A percentile compares a stretch with the other conserved stretches of the same genome.
phyloP scores from a whole-genome alignment of 352 stramenopile species.

The Thraustochytrium striatum region DNA sequence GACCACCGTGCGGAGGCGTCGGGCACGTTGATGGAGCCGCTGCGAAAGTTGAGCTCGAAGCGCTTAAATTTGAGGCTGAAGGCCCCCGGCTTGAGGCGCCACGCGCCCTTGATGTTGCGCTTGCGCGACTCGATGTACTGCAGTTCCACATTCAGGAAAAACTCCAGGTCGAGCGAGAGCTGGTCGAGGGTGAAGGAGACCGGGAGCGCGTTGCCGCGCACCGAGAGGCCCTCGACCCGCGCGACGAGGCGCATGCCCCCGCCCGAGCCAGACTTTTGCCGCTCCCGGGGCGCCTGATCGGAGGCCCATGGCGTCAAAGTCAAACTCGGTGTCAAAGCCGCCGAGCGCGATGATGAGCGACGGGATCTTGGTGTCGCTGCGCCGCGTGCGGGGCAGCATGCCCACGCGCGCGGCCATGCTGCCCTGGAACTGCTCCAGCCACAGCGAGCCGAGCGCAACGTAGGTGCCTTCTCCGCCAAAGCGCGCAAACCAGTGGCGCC shows the following conservation, averaged over 20 bases:
- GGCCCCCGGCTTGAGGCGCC: conserved; percentile 12
- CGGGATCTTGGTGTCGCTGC: background rate
- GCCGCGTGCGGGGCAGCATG: background rate
- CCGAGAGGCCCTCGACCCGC: conserved; percentile 20
- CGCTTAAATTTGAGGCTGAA: conserved; percentile 44
- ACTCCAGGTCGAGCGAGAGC: conserved; percentile 42
- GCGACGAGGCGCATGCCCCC: background rate
- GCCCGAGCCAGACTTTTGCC: background rate
- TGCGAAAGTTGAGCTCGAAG: conserved; percentile 29
- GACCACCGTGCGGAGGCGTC: conserved; percentile 31
- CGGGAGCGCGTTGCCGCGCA: conserved; percentile 21
- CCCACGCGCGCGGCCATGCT: conserved; percentile 17
- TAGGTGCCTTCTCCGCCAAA: conserved; percentile 31
- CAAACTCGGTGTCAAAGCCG: conserved; percentile 34
- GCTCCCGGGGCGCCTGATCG: background rate
- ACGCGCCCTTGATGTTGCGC: conserved; percentile 3
- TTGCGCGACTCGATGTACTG: conserved; percentile 22
- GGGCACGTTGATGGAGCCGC: conserved; percentile 18
- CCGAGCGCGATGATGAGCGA: conserved; percentile 13
- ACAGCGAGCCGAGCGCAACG: conserved; percentile 4
- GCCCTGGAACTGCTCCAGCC: conserved; percentile 31
- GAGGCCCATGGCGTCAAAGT: conserved; percentile 29
- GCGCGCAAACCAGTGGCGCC: conserved; percentile 32
- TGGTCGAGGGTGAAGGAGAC: conserved; percentile 34
- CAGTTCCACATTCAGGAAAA: conserved; percentile 41